Base-by-base conservation (phyloP, 306 rosid species). In the Ceratonia siliqua region DNA sequence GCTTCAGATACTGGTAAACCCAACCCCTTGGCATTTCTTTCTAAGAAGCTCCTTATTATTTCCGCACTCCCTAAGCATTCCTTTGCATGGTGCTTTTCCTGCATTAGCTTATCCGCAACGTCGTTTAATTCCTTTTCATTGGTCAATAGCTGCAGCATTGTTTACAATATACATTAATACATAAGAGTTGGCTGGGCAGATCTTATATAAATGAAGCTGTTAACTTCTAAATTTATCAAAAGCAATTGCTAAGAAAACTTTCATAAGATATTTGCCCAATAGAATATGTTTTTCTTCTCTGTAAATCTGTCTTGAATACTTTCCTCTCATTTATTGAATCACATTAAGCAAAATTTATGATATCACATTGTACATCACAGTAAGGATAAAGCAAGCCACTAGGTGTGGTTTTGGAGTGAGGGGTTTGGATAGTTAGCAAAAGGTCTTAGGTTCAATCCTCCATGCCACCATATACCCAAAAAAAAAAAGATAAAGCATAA, bases 121-220 rank as follows among this genome's bases (percentile, higher is more conserved):
- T 78, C 49, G 88, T 73, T 74, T 54, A 94, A 46, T 77, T 88
- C 93, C 84, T 79, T 79, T 86, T 90, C 92, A 84, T 90, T 85
- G 12, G 72, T 81, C 87, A 94, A 77, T 66, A 92, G 58, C 98
- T 94, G 96, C 89, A 84, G 39, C 68, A 49, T 81, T 38, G 85
- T 43, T 50, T 75, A 84, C 20, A 52, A 53, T 20, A 69, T 3
- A 64, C 62, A 14, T 68, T 69, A 49, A 28, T 62, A 68, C 75
- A 45, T 43, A 17, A 62, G 50, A 9, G 70, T 66, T 70, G 46
- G 70, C 45, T 17, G 49, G 55, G 25, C 27, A 6, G 21, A 33
- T 4, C 12, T 35, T 17, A 3, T 35, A 24, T 38, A 76, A 71
- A 72, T 63, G 2, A 46, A 32, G 21, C 50, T 49, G 35, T 55